Percentiles rank a stretch among this genome's conserved stretches.
phyloP scores from a whole-genome alignment of 2,329 filamentous ascomycete genomes.

The Harringtonia lauricola region DNA sequence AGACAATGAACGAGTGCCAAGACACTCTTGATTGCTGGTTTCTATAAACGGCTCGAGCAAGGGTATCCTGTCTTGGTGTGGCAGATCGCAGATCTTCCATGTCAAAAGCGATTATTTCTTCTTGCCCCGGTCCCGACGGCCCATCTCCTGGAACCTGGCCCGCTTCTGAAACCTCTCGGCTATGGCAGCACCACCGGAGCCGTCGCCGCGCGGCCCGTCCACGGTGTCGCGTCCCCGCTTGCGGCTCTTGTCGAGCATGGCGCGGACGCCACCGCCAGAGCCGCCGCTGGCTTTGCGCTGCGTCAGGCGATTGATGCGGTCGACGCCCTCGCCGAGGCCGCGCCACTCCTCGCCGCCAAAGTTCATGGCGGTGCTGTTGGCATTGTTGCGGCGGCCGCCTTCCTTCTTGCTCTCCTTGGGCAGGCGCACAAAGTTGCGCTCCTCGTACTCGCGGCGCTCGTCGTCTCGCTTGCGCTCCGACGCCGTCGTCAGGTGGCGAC shows the following conservation, averaged over 20 bases:
- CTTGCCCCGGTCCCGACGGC: conserved; percentile 33
- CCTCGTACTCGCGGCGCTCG: conserved; percentile 79
- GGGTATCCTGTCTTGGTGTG: too few species aligned
- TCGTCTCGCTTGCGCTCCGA: conserved; percentile 66
- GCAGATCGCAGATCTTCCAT: too few species aligned
- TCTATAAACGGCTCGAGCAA: not conserved
- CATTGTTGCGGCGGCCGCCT: conserved; percentile 36
- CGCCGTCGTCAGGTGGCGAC: conserved; percentile 67
- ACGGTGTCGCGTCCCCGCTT: conserved; percentile 61
- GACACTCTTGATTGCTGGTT: not conserved
- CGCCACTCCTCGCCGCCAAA: conserved; percentile 91
- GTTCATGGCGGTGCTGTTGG: conserved; percentile 46
- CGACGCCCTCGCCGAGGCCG: conserved; percentile 70
- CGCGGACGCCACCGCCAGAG: conserved; percentile 42
- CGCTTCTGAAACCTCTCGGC: conserved; percentile 68
- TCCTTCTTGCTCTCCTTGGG: conserved; percentile 87
- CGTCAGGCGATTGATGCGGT: conserved; percentile 77
- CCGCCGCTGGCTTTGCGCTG: conserved; percentile 48
- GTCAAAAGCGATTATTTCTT: conserved; percentile 8
- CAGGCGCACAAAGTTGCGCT: conserved; percentile 80
- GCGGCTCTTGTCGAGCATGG: conserved; percentile 70
- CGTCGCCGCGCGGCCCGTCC: conserved; percentile 60
- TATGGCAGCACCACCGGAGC: conserved; percentile 41
- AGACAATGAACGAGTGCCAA: too few species aligned
- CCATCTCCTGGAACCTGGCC: conserved; percentile 42